Base-by-base conservation (phyloP, 2,329 filamentous ascomycete genomes). In the Neonectria faginata region DNA sequence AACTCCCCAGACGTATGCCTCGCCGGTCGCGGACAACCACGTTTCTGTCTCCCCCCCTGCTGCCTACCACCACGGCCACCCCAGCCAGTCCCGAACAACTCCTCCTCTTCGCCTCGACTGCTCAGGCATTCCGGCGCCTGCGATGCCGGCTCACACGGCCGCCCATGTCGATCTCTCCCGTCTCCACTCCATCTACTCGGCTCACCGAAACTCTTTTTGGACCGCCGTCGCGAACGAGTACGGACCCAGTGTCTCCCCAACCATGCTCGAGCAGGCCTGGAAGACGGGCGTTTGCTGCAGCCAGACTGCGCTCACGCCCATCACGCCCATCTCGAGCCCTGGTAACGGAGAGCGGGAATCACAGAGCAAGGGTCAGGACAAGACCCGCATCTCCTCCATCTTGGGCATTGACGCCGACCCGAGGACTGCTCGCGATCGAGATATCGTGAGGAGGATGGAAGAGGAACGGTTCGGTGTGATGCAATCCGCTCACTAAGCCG, bases 131-230 rank as follows among this genome's bases (percentile, higher is more conserved):
- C 82, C 82, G 11, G 77, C 76, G 4, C 79, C 78, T 25, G 71
- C 75, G 1, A 64, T 72, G 29, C 67, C 72, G 14, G 71, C 77
- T 64, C 78, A 78, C 67, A 74, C 74, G 14, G 72, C 79, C 50
- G 75, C 82, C 65, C 82, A 84, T 66, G 84, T 91, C 67, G 89
- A 92, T 76, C 84, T 89, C 73, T 81, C 85, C 29, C 89, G 91
- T 52, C 88, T 95, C 25, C 86, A 88, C 52, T 83, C 86, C 65
- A 87, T 94, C 70, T 94, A 94, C 78, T 86, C 89, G 57, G 82
- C 86, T 8, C 91, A 93, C 78, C 88, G 91, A 47, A 83, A 85
- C 55, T 86, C 87, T 9, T 94, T 95, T 80, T 95, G 92, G 92
- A 83, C 86, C 36, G 84, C 86, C 52, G 86, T 95, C 39, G 91